Conservation (phyloP, 257 asterid genomes). For the Asclepias syriaca region DNA sequence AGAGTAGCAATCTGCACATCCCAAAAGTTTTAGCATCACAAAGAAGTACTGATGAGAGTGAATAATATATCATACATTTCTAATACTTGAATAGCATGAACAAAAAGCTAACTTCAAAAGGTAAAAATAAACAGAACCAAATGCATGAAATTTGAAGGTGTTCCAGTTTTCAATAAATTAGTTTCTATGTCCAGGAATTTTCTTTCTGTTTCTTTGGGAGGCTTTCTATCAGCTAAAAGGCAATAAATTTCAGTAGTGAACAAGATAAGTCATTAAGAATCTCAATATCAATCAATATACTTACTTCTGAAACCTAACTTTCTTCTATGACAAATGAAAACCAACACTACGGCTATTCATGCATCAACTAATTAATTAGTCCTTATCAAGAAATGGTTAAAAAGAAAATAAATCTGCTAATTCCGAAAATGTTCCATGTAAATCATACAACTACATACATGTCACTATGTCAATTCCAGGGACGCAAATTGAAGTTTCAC, state of each 20-base stretch:
- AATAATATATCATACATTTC: constrained; percentile 2
- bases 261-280: background rate
- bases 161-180: background rate
- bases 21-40: constrained; percentile 16
- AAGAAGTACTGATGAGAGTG: background rate
- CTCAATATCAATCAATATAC: background rate
- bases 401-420: background rate
- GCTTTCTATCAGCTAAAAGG: background rate
- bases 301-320: background rate
- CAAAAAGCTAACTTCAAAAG: background rate
- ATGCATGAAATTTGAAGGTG: background rate
- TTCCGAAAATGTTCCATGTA: background rate
- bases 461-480: background rate
- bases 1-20: constrained; percentile 65
- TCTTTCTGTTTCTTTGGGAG: background rate
- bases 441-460: background rate
- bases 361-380: background rate
- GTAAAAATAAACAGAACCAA: background rate
- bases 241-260: background rate
- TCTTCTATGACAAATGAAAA: background rate
- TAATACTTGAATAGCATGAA: background rate
- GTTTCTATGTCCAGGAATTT: background rate
- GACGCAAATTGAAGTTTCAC: background rate
- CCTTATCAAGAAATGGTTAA: background rate
- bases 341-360: background rate